Evolutionary conservation across 305 asterid species (phyloP).

Genomic region (Fraxinus platypoda): DNA sequence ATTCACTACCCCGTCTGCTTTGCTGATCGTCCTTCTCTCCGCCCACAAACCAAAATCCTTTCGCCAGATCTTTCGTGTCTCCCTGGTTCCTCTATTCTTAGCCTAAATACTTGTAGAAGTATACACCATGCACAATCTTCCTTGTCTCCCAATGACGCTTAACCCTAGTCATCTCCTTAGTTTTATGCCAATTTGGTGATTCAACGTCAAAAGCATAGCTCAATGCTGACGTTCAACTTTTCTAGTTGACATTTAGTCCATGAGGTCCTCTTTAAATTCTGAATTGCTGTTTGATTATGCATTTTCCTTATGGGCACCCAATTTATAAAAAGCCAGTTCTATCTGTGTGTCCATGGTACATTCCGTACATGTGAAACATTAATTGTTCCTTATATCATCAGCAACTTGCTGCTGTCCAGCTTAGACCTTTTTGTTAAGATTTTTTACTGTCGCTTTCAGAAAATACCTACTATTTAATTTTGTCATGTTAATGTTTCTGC

Average conservation of each 20-base stretch:
- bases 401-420: background rate
- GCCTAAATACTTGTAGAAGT: background rate
- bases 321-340: background rate
- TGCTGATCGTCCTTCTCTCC: background rate
- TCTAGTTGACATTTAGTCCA: background rate
- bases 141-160: background rate
- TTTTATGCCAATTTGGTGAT: background rate
- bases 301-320: background rate
- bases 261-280: conserved; percentile 1
- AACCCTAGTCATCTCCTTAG: background rate
- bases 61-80: background rate
- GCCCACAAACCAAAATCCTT: background rate
- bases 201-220: background rate
- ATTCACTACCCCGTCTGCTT: background rate
- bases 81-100: background rate
- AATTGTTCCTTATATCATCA: background rate
- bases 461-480: background rate
- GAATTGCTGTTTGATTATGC: conserved; percentile 7
- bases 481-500: conserved; percentile 16
- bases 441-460: conserved; percentile 11
- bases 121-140: background rate
- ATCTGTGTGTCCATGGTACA: background rate
- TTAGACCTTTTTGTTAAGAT: conserved; percentile 18
- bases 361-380: background rate
- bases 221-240: background rate